These are phyloP conservation scores for Fusarium sp. DNA, from an alignment of 2,329 filamentous ascomycete genomes.

Conservation along the genomic window DNA sequence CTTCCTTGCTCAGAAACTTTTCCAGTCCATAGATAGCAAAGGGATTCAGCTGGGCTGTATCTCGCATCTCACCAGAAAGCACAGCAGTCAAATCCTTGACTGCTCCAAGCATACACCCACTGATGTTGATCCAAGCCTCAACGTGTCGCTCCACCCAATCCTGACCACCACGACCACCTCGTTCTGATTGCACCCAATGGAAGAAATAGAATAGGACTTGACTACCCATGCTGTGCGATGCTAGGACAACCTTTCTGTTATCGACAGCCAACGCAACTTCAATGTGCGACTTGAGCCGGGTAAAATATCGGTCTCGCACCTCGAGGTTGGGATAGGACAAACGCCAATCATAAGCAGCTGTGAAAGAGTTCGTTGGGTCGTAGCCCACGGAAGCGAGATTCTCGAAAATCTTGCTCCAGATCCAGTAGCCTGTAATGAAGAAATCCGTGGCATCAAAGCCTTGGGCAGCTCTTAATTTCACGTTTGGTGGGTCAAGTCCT, in stretches of 20 bases:
- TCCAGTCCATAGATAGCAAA: constrained; percentile 97
- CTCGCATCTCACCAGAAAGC: constrained; percentile 96
- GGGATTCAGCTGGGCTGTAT: constrained; percentile 94
- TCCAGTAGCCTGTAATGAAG: constrained; percentile 93
- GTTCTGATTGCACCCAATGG: constrained; percentile 81
- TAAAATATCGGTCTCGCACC: constrained; percentile 92
- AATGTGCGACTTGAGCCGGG: constrained; percentile 87
- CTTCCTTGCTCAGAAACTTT: constrained; percentile 90
- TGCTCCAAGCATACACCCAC: constrained; percentile 96
- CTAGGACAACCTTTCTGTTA: constrained; percentile 82
- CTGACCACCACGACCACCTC: constrained; percentile 83
- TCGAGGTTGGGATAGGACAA: constrained; percentile 92
- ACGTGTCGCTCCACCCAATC: constrained; percentile 92
- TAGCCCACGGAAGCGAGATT: constrained; percentile 97
- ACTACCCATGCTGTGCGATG: constrained; percentile 97
- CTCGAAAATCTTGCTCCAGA: constrained; percentile 98
- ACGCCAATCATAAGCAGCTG: constrained; percentile 88
- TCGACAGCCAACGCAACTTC: constrained; percentile 82
- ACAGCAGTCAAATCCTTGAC: constrained; percentile 91
- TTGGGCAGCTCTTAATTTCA: constrained; percentile 93
- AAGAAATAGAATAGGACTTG: constrained; percentile 91
- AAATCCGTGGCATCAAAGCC: constrained; percentile 99
- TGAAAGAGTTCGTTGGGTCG: constrained; percentile 81
- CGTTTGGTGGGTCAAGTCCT: constrained; percentile 87
- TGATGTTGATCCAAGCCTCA: constrained; percentile 98